Evolutionary conservation across 1,284 basidiomycete species (phyloP), one percentile per base, ranked within the genome.

Genomic region (Tetrapyrgos nigripes): DNA sequence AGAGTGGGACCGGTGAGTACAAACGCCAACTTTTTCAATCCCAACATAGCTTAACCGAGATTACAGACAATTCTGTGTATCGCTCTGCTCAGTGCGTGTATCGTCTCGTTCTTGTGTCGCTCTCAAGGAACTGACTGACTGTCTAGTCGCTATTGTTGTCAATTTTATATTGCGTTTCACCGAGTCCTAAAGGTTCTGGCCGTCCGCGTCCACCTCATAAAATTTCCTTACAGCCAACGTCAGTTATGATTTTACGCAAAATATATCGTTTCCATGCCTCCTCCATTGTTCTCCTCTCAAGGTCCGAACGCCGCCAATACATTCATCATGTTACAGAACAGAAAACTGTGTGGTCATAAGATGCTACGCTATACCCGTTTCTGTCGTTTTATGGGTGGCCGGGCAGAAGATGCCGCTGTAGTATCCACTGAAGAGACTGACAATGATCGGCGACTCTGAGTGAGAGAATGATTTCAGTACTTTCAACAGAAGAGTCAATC

Each of bases 141-240:
- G 57, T 54, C 28, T 70, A 94, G 94, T 91, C 58, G 94, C 96
- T 37, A 89, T 97, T 68, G 79, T 94, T 53, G 88, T 90, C 78
- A 97, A 97, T 76, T 97, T 97, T 68, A 82, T 95, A 63, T 82
- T 97, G 64, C 85, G 91, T 50, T 92, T 93, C 72, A 83, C 89
- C 6, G 74, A 82, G 40, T 47, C 58, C 19, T 58, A 62, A 55
- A 44, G 48, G 29, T 29, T 31, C 13, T n/a, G 29, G n/a, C 27
- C 26, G 31, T 35, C 17, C 3, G 24, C 46, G 24, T 19, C 49
- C n/a, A 24, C 21, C 19, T 17, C 35, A 24, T 29, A 50, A 37
- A 26, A 53, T 49, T 17, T 21, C 45, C 35, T 29, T 44, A 9
- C 23, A 19, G 27, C 10, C 13, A 23, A 21, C 35, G 23, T 27